Evolutionary conservation across 1,284 basidiomycete species (phyloP).

Genomic region (Heimioporus punctisporus): DNA sequence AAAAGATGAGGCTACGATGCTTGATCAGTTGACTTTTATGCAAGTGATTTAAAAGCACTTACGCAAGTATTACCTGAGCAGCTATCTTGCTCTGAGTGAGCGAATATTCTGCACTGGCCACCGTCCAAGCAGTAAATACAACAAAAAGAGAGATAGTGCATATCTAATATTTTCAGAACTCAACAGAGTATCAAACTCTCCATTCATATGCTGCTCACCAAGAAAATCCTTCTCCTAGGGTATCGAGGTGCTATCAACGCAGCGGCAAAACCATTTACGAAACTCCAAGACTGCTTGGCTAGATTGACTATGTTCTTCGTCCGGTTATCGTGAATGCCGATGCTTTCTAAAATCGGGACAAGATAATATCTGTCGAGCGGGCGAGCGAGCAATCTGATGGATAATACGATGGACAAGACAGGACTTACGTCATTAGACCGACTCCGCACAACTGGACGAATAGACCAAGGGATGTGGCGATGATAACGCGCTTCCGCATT

Average conservation of each 20-base stretch:
- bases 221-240: background rate
- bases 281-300: background rate
- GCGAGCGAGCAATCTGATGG: too few relatives aligned
- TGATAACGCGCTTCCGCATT: constrained; percentile 8
- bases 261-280: background rate
- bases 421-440: constrained; percentile 8
- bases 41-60: background rate
- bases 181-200: background rate
- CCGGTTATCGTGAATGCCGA: too few relatives aligned
- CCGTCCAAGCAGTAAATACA: background rate
- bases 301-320: background rate
- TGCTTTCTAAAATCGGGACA: background rate
- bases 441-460: constrained; percentile 43
- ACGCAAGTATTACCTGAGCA: background rate
- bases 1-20: background rate
- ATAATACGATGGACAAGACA: too few relatives aligned
- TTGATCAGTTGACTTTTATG: background rate
- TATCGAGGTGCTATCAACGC: background rate
- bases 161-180: background rate
- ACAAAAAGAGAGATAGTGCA: background rate
- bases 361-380: background rate
- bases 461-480: constrained; percentile 38
- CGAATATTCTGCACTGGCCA: background rate
- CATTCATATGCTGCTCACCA: background rate
- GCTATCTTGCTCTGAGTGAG: background rate